Base-by-base conservation (phyloP, 106 monocot genomes). In the Dendrobium nobile region DNA sequence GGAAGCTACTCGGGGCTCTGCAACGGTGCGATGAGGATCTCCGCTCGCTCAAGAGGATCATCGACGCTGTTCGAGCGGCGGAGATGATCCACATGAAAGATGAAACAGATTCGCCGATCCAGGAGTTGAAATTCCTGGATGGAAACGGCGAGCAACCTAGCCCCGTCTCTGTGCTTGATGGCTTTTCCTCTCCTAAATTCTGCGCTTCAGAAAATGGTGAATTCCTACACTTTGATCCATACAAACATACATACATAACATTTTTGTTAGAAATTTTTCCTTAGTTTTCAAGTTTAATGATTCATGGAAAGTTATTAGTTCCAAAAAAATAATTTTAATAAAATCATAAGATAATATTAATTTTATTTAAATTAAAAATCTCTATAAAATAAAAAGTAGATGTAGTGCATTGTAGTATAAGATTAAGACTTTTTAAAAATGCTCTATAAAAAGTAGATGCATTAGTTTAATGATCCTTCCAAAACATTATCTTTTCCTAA, bases 11-110 rank as follows among this genome's bases (percentile, higher is more conserved):
- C 47, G 45, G 51, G 0, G 76, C 76, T 4, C 76, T 76, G 45
- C 51, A 76, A 48, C 28, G 76, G 26, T 76, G 76, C 76, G 48
- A 76, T 41, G 76, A 76, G 48, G 76, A 76, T 41, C 76, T 76
- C 47, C 7, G 47, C 22, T 47, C 76, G 48, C 41, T 76, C 10
- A 76, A 76, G 27, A 16, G 47, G 24, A 48, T 76, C 76, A 76
- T 76, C 76, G 76, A 76, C 9, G 76, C 76, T 41, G 48, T 76
- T 11, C 76, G 76, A 17, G 18, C 45, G 76, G 76, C 47, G 10
- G 76, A 76, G 76, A 76, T 76, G 18, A 16, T 47, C 47, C 26
- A 48, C 22, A 4, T 9, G 48, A 76, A 51, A 4, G 26, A 6
- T 18, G 76, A 3, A 9, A 45, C 48, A 26, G 76, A 48, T 1